Evolutionary conservation across 2,329 filamentous ascomycete species (phyloP).

Genomic region (Talaromyces piceae): DNA sequence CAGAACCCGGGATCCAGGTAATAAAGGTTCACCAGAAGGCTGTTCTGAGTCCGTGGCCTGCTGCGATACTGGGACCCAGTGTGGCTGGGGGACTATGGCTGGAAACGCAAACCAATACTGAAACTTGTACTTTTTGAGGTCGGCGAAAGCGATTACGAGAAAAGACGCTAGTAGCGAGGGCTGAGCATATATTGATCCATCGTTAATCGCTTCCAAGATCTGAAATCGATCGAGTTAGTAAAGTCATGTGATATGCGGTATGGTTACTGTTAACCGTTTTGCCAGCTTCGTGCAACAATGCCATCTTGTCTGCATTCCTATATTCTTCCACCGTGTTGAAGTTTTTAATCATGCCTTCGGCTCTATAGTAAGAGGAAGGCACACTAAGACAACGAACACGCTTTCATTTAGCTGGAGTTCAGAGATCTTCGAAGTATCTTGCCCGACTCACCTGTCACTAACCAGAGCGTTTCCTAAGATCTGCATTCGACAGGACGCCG

Average conservation of each 20-base stretch:
- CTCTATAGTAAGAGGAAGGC: conserved; percentile 65
- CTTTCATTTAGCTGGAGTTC: not conserved
- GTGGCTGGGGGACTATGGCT: conserved; percentile 78
- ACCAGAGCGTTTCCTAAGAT: conserved; percentile 80
- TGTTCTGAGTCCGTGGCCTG: conserved; percentile 10
- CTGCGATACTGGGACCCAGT: conserved; percentile 57
- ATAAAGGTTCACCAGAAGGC: conserved; percentile 16
- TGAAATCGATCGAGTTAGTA: conserved; percentile 29
- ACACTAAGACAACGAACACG: conserved; percentile 42
- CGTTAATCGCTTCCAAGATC: conserved; percentile 97
- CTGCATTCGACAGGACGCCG: conserved; percentile 80
- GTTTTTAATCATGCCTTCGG: conserved; percentile 91
- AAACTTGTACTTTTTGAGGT: conserved; percentile 95
- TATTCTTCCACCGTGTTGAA: conserved; percentile 95
- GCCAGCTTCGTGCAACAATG: conserved; percentile 70
- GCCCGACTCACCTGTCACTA: conserved; percentile 64
- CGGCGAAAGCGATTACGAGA: conserved; percentile 81
- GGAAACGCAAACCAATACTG: conserved; percentile 98
- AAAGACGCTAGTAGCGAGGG: conserved; percentile 88
- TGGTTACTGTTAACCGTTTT: conserved; percentile 54
- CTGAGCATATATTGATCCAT: conserved; percentile 91
- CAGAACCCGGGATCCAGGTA: conserved; percentile 37
- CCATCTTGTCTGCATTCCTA: conserved; percentile 69
- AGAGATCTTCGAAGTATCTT: not conserved
- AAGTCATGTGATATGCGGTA: not conserved